Evolutionary conservation across 179 eudicot genomes (phyloP), one percentile per base, ranked within the genome.

Genomic region (Drosera spatulata): DNA sequence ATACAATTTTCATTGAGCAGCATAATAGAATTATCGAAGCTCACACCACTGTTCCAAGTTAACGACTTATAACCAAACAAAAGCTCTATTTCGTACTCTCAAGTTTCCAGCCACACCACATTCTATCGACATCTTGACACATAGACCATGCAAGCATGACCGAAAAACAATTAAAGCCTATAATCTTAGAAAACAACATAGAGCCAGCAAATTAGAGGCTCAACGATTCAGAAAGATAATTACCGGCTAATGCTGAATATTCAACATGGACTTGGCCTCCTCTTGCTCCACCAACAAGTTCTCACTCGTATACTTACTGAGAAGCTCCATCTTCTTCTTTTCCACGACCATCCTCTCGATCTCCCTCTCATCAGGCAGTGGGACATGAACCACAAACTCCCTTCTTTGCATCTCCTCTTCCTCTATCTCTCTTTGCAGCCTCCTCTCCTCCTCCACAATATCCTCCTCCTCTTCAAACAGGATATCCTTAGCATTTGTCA

Each of bases 281-380:
- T 39, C 70, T 67, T 88, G 96, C 77, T 85, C 96, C 75, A 80
- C 88, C 68, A 78, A 33, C 68, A 91, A 80, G 80, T 77, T 61
- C 42, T 84, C 88, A 71, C 96, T 88, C 0, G 83, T 65, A 57
- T 88, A 91, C 82, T 81, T 83, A 14, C 85, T 88, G 76, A 91
- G 66, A 73, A 91, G 73, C 75, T 91, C 97, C 86, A 62, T 70
- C 80, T 91, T 91, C 86, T 87, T 91, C 91, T 91, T 87, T 80
- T 87, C 88, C 66, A 91, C 81, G 55, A 88, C 75, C 91, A 85
- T 88, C 75, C 67, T 85, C 74, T 85, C 95, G 58, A 88, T 91
- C 88, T 88, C 96, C 73, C 72, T 86, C 75, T 85, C 95, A 62
- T 88, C 97, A 0, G 96, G 96, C 75, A 91, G 55, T 0, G 96